Evolutionary conservation across 73 alveolate species (phyloP).

Genomic region (Paramecium caudatum): DNA sequence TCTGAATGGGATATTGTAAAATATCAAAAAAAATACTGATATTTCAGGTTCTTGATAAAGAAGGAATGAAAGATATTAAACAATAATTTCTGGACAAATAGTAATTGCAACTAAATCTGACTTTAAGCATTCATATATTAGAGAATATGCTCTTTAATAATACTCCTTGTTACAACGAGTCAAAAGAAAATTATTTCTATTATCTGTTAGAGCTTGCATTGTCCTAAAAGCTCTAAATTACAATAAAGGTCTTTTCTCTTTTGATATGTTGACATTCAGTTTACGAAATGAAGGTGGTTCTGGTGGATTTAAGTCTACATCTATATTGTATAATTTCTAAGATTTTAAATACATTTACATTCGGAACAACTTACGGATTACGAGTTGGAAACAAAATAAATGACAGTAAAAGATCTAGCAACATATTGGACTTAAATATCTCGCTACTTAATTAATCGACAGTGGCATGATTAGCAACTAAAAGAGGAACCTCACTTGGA

Average conservation of each 20-base stretch:
- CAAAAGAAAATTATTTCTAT: constrained; percentile 28
- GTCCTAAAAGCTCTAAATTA: constrained; percentile 63
- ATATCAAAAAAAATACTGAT: constrained; percentile 7
- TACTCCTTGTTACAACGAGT: constrained; percentile 27
- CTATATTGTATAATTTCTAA: constrained; percentile 37
- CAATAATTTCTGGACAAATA: constrained; percentile 57
- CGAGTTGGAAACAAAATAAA: constrained; percentile 39
- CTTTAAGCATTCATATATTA: constrained; percentile 47
- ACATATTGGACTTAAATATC: constrained; percentile 1
- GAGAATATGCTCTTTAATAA: constrained; percentile 7
- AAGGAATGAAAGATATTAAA: constrained; percentile 26
- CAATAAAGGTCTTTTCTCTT: constrained; percentile 7
- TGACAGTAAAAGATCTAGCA: constrained; percentile 10
- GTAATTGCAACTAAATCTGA: constrained; percentile 39
- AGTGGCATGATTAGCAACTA: constrained; percentile 7
- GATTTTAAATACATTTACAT: neutral
- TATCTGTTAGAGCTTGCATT: constrained; percentile 42
- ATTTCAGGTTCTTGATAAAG: constrained; percentile 39
- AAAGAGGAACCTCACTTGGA: constrained; percentile 59
- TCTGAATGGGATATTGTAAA: constrained; percentile 54
- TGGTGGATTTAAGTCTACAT: constrained; percentile 41
- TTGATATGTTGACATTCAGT: neutral
- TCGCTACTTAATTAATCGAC: constrained; percentile 59
- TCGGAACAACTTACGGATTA: constrained; percentile 14
- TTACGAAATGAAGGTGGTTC: constrained; percentile 36